Percentiles rank a stretch among this genome's conserved stretches.
Evolutionary conservation across 495 filamentous ascomycete genomes (phyloP).

Genomic region (Tuber magnatum): DNA sequence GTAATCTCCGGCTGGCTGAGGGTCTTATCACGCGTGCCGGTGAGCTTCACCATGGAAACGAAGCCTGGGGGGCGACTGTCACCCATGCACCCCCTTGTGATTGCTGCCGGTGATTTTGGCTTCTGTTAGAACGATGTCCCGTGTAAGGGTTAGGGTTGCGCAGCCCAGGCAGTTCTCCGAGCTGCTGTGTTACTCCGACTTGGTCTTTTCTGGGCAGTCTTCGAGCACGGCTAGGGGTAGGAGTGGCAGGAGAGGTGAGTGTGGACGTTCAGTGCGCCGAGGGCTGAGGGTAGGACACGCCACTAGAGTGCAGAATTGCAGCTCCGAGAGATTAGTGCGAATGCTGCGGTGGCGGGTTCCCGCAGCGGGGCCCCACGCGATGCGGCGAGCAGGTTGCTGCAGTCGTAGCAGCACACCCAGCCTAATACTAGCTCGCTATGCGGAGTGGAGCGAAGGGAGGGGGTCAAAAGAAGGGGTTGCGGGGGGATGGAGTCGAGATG

Average conservation of each 20-base stretch:
- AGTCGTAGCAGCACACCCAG: constrained; percentile 38
- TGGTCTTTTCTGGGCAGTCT: neutral
- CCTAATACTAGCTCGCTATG: constrained; percentile 38
- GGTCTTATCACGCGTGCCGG: neutral
- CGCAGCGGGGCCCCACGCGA: constrained; percentile 20
- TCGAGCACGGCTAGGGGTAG: constrained; percentile 42
- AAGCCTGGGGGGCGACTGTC: constrained; percentile 35
- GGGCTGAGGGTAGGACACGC: constrained; percentile 36
- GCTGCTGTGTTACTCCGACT: neutral
- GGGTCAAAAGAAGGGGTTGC: constrained; percentile 30
- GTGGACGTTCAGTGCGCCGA: constrained; percentile 31
- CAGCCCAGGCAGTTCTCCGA: constrained; percentile 21
- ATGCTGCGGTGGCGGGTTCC: constrained; percentile 22
- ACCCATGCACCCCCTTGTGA: constrained; percentile 33
- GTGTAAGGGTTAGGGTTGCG: constrained; percentile 35
- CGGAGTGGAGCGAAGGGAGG: constrained; percentile 24
- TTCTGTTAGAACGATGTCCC: constrained; percentile 26
- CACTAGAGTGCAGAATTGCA: constrained; percentile 28
- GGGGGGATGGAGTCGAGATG: neutral
- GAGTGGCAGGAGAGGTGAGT: constrained; percentile 36
- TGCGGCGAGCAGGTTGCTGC: constrained; percentile 21
- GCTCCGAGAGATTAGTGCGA: constrained; percentile 24
- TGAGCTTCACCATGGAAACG: constrained; percentile 18
- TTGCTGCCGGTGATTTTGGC: constrained; percentile 39
- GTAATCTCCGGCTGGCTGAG: neutral